phyloP scores from a whole-genome alignment of 495 filamentous ascomycete species.

The Trichocladium uniseriatum region DNA sequence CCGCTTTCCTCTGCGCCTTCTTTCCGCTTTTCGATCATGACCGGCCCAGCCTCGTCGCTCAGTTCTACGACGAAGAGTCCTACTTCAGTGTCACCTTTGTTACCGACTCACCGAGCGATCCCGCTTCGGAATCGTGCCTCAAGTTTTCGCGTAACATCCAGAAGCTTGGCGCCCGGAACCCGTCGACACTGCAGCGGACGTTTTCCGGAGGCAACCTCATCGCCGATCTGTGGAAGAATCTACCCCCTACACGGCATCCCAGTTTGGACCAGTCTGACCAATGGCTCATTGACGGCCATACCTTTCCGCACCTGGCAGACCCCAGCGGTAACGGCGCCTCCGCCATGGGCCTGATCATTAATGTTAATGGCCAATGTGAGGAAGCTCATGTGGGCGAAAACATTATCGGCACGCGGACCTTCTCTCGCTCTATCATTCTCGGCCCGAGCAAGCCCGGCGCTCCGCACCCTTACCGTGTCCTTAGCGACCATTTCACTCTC shows the following conservation, averaged over 20 bases:
- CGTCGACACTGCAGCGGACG: conserved; percentile 52
- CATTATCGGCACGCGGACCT: conserved; percentile 56
- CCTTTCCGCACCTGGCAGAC: conserved; percentile 62
- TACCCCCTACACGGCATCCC: conserved; percentile 72
- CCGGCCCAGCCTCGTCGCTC: conserved; percentile 48
- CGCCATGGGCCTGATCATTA: conserved; percentile 64
- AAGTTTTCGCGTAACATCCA: conserved; percentile 73
- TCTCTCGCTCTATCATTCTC: conserved; percentile 76
- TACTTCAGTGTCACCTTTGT: conserved; percentile 72
- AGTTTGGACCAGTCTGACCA: conserved; percentile 50
- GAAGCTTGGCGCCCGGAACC: conserved; percentile 48
- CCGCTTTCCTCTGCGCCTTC: conserved; percentile 67
- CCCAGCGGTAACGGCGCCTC: conserved; percentile 53
- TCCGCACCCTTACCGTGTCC: conserved; percentile 51
- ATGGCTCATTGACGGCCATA: conserved; percentile 77
- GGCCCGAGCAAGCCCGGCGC: conserved; percentile 57
- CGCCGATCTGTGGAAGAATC: conserved; percentile 50
- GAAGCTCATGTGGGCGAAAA: conserved; percentile 51
- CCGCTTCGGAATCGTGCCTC: conserved; percentile 64
- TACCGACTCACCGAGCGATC: conserved; percentile 38
- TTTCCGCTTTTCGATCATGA: conserved; percentile 66
- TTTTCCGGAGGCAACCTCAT: conserved; percentile 60
- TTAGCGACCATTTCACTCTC: conserved; percentile 69
- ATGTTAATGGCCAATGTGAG: conserved; percentile 73
- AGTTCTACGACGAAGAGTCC: conserved; percentile 69